Conservation (phyloP, 768 basidiomycete species). For the Boletellus ananas region DNA sequence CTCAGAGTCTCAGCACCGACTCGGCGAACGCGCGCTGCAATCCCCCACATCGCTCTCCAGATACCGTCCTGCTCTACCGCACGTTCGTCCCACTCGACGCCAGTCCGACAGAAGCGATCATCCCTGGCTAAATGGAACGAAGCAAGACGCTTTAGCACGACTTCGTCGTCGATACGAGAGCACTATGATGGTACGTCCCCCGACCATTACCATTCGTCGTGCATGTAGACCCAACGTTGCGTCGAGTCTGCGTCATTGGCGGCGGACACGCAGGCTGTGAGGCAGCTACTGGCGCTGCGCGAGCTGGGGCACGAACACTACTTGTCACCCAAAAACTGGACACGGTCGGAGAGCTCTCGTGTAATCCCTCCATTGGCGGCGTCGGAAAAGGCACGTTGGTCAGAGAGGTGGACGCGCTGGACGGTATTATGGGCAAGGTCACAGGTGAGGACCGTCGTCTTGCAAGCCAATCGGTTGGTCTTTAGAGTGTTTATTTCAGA, state of each 20-base stretch:
- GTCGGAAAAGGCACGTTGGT: slow-evolving; percentile 91
- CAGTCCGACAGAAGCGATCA: background rate
- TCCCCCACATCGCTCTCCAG: background rate
- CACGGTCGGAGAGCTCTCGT: slow-evolving; percentile 81
- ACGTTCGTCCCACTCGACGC: background rate
- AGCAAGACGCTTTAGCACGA: background rate
- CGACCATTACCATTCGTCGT: background rate
- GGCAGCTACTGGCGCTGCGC: slow-evolving; percentile 81
- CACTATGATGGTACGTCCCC: slow-evolving; percentile 25
- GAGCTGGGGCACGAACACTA: slow-evolving; percentile 76
- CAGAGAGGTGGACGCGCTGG: slow-evolving; percentile 87
- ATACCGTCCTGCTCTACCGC: background rate
- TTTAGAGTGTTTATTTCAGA: slow-evolving; percentile 41
- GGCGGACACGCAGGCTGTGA: slow-evolving; percentile 94
- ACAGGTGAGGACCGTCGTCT: slow-evolving; percentile 49
- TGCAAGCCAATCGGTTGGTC: background rate
- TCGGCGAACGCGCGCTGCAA: slow-evolving; percentile 1
- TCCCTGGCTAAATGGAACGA: background rate
- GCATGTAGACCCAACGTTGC: slow-evolving; percentile 37
- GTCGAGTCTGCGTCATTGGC: slow-evolving; percentile 78
- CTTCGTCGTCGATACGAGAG: background rate
- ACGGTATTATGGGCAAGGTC: slow-evolving; percentile 81
- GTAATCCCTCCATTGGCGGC: slow-evolving; percentile 90
- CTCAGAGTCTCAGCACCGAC: background rate
- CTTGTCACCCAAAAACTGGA: slow-evolving; percentile 79